These are phyloP conservation scores for Clonostachys sp. DNA, from an alignment of 2,329 filamentous ascomycete genomes.

Conservation along the genomic window DNA sequence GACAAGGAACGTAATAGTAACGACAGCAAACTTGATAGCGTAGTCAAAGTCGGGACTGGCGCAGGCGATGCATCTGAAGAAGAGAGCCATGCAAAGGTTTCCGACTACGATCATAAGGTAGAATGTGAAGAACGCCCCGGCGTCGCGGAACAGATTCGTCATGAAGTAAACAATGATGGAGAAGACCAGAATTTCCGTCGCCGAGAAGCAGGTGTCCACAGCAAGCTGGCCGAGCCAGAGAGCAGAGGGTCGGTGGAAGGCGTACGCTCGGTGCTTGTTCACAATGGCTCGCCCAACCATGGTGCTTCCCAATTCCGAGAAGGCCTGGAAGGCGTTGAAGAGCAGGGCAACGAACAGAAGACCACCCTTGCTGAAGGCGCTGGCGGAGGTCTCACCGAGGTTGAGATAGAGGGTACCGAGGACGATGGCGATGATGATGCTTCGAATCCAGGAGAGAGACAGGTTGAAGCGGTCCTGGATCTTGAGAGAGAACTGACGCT, in stretches of 20 bases:
- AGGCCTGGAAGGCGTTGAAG: conserved; percentile 86
- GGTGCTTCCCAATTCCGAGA: conserved; percentile 69
- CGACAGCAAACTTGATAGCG: conserved; percentile 76
- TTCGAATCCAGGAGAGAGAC: conserved; percentile 63
- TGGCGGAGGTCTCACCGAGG: conserved; percentile 59
- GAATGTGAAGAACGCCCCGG: conserved; percentile 75
- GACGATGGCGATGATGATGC: conserved; percentile 71
- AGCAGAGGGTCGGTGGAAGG: conserved; percentile 77
- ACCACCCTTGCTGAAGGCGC: conserved; percentile 77
- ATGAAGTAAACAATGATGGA: conserved; percentile 78
- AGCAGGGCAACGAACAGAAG: conserved; percentile 75
- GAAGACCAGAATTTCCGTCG: conserved; percentile 67
- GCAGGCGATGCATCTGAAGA: conserved; percentile 73
- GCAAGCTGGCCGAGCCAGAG: conserved; percentile 81
- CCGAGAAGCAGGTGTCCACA: conserved; percentile 70
- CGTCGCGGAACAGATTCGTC: conserved; percentile 62
- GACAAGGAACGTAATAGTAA: conserved; percentile 78
- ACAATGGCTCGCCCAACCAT: conserved; percentile 76
- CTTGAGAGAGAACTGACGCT: conserved; percentile 80
- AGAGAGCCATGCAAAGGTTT: conserved; percentile 70
- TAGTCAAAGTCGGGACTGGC: conserved; percentile 78
- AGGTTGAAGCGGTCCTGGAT: conserved; percentile 82
- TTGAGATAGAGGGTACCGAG: conserved; percentile 76
- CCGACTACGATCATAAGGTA: conserved; percentile 65
- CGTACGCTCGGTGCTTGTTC: conserved; percentile 80